Base-by-base conservation (phyloP, 2,329 filamentous ascomycete species). In the Gliomastix tumulicola region DNA sequence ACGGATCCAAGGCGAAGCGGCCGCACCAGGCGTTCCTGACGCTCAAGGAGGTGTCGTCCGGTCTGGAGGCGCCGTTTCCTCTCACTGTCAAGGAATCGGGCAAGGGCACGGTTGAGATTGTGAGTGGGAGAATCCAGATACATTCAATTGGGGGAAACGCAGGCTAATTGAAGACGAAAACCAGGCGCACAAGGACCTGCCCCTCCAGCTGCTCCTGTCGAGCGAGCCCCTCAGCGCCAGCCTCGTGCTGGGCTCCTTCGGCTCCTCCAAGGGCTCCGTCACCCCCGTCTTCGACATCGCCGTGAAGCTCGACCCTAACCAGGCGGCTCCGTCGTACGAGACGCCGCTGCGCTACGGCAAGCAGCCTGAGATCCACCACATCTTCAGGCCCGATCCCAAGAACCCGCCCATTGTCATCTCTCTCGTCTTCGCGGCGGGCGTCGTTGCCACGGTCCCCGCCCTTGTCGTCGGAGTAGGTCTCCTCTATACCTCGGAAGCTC, bases 1-100 rank as follows among this genome's bases (percentile, higher is more conserved):
- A 95, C 53, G 81, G 76, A 55, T 79, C 80, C 62, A 82, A 79
- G 49, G 74, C 77, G 32, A 90, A 88, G 71, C 79, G 85, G 46
- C 88, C 92, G 49, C 92, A 98, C 63, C 92, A 98, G 64, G 88
- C 88, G 6, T 96, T 96, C 68, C 71, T 98, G 37, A 72, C 92
- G 13, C 63, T 98, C 40, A 81, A 77, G 49, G 88, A 97, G 49
- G n/a, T n/a, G n/a, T 66, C 73, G 10, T 82, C 80, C 10, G 87
- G 86, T 23, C 69, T 98, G 32, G 89, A 97, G 60, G 82, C 88
- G 18, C 88, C 89, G 2, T 95, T 90, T 52, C 79, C 88, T 2
- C 72, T 98, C 49, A 81, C 67, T 10, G 68, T 94, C 33, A 95
- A 94, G 67, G 85, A 92, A 9, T 88, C 73, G 51, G 92, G 92